Evolutionary conservation across 805 yeast species (phyloP), one percentile per base, ranked within the genome.

Genomic region (Ogataea glucozyma): DNA sequence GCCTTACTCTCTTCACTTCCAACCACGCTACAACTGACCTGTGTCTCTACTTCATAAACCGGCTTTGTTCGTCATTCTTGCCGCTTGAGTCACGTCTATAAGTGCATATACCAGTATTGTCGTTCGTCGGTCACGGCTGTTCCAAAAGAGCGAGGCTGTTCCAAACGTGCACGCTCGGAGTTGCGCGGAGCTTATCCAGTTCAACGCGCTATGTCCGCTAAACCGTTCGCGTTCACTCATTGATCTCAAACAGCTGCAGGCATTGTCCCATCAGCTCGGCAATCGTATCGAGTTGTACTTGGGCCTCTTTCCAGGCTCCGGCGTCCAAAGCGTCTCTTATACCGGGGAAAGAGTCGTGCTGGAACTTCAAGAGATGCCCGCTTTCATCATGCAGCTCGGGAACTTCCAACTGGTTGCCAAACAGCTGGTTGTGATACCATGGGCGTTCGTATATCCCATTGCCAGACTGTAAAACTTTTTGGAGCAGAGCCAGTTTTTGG

Each of bases 331-430:
- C 81, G 57, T 89, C 96, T 47, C 95, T 72, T 2, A 89, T 73
- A 4, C 76, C 75, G 0, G 97, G 97, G 58, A 85, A 88, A 2
- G 85, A 72, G 63, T 81, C 79, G 75, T 84, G 76, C 29, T 75
- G 67, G 46, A 66, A 71, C 11, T 64, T 63, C 9, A 56, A 57
- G 30, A 53, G 52, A 6, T 55, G 53, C 2, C 52, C 52, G 2
- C 57, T 57, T 2, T 43, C 46, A 8, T 56, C 57, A n/a, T 40
- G 24, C 6, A 41, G 22, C 9, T 70, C 70, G 0, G 88, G 88
- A 5, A 80, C 76, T 56, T 72, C 66, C 38, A 72, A 57, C 36
- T 85, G 80, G 6, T 85, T 83, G 0, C 96, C 97, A 60, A 79
- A 79, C 4, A 89, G 52, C 1, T 73, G 59, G 55, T 88, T 89